phyloP scores from a whole-genome alignment of 1,139 yeast genomes.

The Protomyces inundatus region DNA sequence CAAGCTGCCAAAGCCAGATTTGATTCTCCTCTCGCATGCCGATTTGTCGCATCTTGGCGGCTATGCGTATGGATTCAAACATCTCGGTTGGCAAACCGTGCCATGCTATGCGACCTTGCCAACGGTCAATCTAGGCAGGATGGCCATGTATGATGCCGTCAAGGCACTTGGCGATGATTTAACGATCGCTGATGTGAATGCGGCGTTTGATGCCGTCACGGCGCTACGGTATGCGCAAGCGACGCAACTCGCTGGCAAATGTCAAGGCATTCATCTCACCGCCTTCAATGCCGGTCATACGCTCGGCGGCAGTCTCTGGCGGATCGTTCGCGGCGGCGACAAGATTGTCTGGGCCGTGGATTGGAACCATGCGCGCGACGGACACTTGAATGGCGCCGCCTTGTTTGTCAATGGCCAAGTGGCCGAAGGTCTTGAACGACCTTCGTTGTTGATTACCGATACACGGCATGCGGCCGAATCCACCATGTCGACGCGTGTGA shows the following conservation, averaged over 20 bases:
- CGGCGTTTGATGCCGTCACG: constrained; percentile 63
- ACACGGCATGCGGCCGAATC: constrained; percentile 49
- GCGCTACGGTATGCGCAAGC: constrained; percentile 77
- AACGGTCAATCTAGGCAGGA: constrained; percentile 76
- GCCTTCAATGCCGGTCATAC: constrained; percentile 92
- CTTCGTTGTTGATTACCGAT: constrained; percentile 78
- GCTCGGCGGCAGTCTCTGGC: constrained; percentile 89
- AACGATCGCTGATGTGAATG: constrained; percentile 72
- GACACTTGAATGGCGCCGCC: constrained; percentile 76
- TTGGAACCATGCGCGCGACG: constrained; percentile 92
- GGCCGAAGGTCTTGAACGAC: constrained; percentile 61
- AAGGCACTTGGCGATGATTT: constrained; percentile 52
- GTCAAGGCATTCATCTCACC: constrained; percentile 61
- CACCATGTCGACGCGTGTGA: constrained; percentile 45
- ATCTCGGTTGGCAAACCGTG: constrained; percentile 57
- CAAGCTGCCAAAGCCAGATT: constrained; percentile 41
- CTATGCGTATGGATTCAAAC: constrained; percentile 58
- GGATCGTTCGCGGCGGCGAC: constrained; percentile 66
- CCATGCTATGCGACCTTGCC: constrained; percentile 88
- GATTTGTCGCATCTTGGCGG: constrained; percentile 80
- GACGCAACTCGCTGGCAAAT: constrained; percentile 42
- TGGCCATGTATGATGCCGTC: constrained; percentile 70
- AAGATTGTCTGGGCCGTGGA: constrained; percentile 80
- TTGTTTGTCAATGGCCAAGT: constrained; percentile 54
- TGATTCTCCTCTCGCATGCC: constrained; percentile 77